Percentiles rank a stretch among this genome's conserved stretches.
Evolutionary conservation across 345 rosid genomes (phyloP).

Genomic region (Rhodamnia argentea): DNA sequence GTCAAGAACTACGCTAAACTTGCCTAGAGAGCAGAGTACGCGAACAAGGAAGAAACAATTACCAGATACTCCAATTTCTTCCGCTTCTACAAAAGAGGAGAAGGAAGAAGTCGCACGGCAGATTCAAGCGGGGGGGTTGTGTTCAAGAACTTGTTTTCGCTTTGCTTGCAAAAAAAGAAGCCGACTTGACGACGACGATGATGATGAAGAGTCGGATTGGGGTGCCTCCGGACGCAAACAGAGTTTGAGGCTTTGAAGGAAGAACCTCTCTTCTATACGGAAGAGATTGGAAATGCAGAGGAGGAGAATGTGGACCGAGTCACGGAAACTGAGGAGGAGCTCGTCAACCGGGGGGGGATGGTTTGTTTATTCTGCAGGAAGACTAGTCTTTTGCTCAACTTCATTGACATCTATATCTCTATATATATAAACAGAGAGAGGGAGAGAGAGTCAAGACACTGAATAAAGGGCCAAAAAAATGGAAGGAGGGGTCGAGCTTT

Average conservation of each 20-base stretch:
- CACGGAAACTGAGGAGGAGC: not conserved
- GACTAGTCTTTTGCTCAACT: not conserved
- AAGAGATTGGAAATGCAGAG: not conserved
- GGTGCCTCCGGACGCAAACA: not conserved
- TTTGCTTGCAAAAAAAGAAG: not conserved
- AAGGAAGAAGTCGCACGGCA: not conserved
- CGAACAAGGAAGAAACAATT: not conserved
- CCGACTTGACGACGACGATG: not conserved
- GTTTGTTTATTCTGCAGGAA: not conserved
- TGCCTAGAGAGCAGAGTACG: not conserved
- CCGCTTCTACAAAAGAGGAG: not conserved
- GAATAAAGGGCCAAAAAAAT: not conserved
- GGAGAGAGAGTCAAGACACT: not conserved
- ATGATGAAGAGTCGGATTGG: not conserved
- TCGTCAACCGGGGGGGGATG: not conserved
- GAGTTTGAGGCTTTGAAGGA: not conserved
- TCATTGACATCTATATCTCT: not conserved
- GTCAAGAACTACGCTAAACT: not conserved
- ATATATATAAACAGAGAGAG: not conserved
- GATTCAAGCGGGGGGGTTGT: not conserved
- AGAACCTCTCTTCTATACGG: not conserved
- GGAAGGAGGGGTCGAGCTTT: not conserved
- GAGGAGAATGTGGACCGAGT: not conserved
- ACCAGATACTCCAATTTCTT: not conserved
- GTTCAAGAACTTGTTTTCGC: not conserved